Evolutionary conservation across 192 early-diverging fungal species (phyloP), one percentile per base, ranked within the genome.

Genomic region (Chytriomyces sp.): DNA sequence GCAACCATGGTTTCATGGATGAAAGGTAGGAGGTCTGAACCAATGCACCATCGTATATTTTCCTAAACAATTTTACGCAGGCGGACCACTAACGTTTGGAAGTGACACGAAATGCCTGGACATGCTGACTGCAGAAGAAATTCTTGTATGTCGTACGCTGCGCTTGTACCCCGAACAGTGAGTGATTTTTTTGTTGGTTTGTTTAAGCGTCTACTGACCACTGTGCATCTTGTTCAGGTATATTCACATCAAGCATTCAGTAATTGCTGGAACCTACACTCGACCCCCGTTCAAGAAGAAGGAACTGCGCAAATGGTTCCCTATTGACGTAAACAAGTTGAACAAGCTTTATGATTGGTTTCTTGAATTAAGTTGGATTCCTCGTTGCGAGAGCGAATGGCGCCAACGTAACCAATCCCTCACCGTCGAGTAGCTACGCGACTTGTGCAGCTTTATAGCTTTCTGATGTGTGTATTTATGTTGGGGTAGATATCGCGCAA

Each of bases 241-340:
- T 45, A n/a, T 68, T 26, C 26, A 43, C 13, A 68, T 68, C 46
- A 68, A 68, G 28, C 45, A 47, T 4, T 11, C 45, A 13, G 67
- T 68, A 16, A 43, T 68, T 20, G 67, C 67, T 48, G 67, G 45
- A 11, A 68, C 67, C 18, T 68, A 68, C 67, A 68, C 67, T 20
- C 44, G 44, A 47, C 44, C 67, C 13, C 18, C n/a, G n/a, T 50
- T 50, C 28, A 45, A 48, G 48, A 97, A 95, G 82, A 89, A 90
- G 69, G 95, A 95, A 81, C 93, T 94, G n/a, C 90, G 94, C 85
- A 87, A 90, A 47, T 83, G 95, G 67, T 94, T 94, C 69, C 86
- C 90, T 50, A 93, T 97, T 44, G 95, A 97, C 78, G 95, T 95
- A 76, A 96, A 96, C 86, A 97, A 96, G 73, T 78, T 77, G 7